Percentiles rank a stretch among this genome's conserved stretches.
phyloP scores from a whole-genome alignment of 495 filamentous ascomycete genomes.

The Staphylotrichum tortipilum region DNA sequence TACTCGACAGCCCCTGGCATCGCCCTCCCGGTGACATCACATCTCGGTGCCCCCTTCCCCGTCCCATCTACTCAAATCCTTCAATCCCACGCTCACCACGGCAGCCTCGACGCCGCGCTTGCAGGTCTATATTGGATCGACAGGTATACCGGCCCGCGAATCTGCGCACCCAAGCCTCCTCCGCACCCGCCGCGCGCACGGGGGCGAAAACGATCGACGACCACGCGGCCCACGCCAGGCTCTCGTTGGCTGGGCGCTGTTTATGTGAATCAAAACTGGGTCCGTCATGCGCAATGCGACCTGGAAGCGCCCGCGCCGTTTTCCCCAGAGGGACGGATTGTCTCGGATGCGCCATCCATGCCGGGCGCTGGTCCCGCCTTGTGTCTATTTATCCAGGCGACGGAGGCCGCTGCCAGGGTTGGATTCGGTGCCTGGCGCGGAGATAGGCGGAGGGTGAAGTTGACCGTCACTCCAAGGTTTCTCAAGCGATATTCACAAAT shows the following conservation, averaged over 20 bases:
- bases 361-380: neutral
- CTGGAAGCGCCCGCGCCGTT: neutral
- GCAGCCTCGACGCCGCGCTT: neutral
- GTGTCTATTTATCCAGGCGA: neutral
- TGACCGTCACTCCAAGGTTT: no score
- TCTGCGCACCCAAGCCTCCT: neutral
- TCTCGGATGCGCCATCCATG: constrained; percentile 1
- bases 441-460: no score
- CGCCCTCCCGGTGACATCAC: neutral
- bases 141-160: constrained; percentile 5
- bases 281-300: constrained; percentile 3
- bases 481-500: no score
- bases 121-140: constrained; percentile 6
- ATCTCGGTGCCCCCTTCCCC: neutral
- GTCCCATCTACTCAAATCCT: neutral
- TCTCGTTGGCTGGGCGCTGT: neutral
- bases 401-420: neutral
- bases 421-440: neutral
- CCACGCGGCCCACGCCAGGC: neutral
- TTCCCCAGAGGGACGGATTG: neutral
- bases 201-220: neutral
- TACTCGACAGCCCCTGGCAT: neutral
- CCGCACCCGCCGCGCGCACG: neutral
- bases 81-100: no score
- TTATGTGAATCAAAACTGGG: constrained; percentile 8